Conservation (phyloP, 1,139 yeast species). For the Pichia sp. region DNA sequence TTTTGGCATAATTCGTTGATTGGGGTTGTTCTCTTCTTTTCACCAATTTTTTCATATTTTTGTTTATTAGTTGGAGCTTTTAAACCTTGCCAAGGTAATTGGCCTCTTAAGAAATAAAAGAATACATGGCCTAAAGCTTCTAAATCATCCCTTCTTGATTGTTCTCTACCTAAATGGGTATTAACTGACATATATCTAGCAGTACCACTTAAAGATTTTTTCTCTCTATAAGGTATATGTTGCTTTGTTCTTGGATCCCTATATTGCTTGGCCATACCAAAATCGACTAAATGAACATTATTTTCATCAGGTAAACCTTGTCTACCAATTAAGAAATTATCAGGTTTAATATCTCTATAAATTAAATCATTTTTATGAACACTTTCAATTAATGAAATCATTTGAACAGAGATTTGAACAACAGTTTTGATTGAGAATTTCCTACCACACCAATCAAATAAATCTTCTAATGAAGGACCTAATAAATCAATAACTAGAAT, state of each 20-base stretch:
- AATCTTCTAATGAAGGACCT: slow-evolving; percentile 93
- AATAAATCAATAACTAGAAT: slow-evolving; percentile 86
- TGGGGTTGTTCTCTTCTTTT: slow-evolving; percentile 66
- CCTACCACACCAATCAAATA: slow-evolving; percentile 98
- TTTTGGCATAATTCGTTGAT: slow-evolving; percentile 62
- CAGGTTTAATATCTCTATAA: slow-evolving; percentile 94
- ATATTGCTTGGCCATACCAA: slow-evolving; percentile 66
- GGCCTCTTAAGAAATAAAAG: slow-evolving; percentile 87
- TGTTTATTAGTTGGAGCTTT: slow-evolving; percentile 97
- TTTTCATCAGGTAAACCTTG: slow-evolving; percentile 49
- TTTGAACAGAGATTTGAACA: slow-evolving; percentile 84
- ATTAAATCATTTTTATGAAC: slow-evolving; percentile 87
- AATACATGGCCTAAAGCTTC: slow-evolving; percentile 95
- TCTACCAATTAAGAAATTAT: slow-evolving; percentile 78
- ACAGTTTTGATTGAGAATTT: slow-evolving; percentile 82
- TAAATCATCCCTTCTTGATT: slow-evolving; percentile 89
- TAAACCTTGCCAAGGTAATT: slow-evolving; percentile 97
- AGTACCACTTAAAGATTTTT: slow-evolving; percentile 90
- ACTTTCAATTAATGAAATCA: slow-evolving; percentile 79
- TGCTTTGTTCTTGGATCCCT: slow-evolving; percentile 53
- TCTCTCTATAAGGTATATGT: slow-evolving; percentile 60
- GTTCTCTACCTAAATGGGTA: slow-evolving; percentile 96
- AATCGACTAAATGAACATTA: slow-evolving; percentile 48
- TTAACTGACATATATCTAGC: slow-evolving; percentile 97
- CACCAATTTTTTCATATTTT: slow-evolving; percentile 92